A percentile compares a stretch with the other conserved stretches of the same genome.
Evolutionary conservation across 345 rosid species (phyloP).

Genomic region (Durio zibethinus): DNA sequence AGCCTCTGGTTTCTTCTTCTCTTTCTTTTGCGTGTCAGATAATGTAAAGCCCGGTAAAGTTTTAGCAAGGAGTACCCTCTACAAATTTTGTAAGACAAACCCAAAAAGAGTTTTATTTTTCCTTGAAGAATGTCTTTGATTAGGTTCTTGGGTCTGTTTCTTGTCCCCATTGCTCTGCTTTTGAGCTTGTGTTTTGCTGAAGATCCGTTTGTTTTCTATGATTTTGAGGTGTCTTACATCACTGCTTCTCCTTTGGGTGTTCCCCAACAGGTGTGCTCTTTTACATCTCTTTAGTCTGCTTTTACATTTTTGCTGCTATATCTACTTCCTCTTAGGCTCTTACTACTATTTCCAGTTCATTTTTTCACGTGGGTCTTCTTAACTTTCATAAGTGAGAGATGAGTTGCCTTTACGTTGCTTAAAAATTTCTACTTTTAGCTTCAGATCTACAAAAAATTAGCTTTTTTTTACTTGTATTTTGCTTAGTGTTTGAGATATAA

Average conservation of each 20-base stretch:
- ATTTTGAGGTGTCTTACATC: slow-evolving; percentile 85
- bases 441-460: slow-evolving; percentile 40
- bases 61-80: neutral
- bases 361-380: slow-evolving; percentile 25
- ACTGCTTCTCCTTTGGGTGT: slow-evolving; percentile 97
- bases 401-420: slow-evolving; percentile 25
- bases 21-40: slow-evolving; percentile 18
- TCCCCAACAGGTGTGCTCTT: slow-evolving; percentile 71
- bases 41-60: slow-evolving; percentile 37
- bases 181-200: slow-evolving; percentile 50
- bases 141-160: slow-evolving; percentile 41
- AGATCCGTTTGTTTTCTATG: slow-evolving; percentile 62
- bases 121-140: slow-evolving; percentile 46
- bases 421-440: slow-evolving; percentile 42
- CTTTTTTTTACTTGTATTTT: slow-evolving; percentile 10
- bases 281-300: slow-evolving; percentile 30
- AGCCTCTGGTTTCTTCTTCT: slow-evolving; percentile 15
- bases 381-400: slow-evolving; percentile 10
- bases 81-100: neutral
- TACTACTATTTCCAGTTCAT: slow-evolving; percentile 4
- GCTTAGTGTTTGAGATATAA: slow-evolving; percentile 17
- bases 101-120: neutral
- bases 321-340: slow-evolving; percentile 2
- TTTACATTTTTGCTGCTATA: neutral
- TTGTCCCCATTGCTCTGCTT: slow-evolving; percentile 51